Evolutionary conservation across 345 rosid genomes (phyloP).

Genomic region (Kandelia obovata): DNA sequence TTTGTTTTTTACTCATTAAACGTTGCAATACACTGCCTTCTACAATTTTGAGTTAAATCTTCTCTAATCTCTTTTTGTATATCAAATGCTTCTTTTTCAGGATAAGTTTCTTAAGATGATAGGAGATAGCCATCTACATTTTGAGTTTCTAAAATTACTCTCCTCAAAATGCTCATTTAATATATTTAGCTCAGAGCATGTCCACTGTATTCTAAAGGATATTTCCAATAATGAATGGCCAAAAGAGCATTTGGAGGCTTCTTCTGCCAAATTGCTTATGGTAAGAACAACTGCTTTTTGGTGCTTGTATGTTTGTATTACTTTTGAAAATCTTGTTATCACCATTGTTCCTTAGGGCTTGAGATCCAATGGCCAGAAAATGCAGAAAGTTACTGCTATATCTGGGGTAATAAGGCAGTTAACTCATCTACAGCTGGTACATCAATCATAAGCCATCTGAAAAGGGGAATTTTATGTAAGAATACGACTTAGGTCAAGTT

Average conservation of each 20-base stretch:
- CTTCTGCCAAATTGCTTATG: conserved; percentile 64
- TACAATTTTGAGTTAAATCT: not conserved
- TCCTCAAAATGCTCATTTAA: conserved; percentile 64
- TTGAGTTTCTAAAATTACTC: conserved; percentile 61
- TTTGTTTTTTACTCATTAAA: not conserved
- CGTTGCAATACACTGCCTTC: not conserved
- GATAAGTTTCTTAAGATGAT: conserved; percentile 61
- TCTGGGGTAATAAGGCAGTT: not conserved
- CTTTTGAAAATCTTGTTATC: not conserved
- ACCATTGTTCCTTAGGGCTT: not conserved
- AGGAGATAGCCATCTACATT: conserved; percentile 63
- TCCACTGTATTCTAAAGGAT: conserved; percentile 49
- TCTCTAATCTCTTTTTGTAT: conserved; percentile 9
- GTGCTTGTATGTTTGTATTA: not conserved
- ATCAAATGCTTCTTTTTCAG: conserved; percentile 38
- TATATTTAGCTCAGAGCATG: conserved; percentile 71
- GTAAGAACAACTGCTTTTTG: conserved; percentile 41
- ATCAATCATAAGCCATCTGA: not conserved
- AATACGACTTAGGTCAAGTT: not conserved
- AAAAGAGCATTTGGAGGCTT: conserved; percentile 39
- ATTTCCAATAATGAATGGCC: conserved; percentile 38
- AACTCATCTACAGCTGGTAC: not conserved
- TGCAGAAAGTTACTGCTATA: not conserved
- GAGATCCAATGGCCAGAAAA: conserved; percentile 1
- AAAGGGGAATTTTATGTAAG: not conserved